Conservation (phyloP, 2,329 filamentous ascomycete genomes). For the Scedosporium dehoogii region DNA sequence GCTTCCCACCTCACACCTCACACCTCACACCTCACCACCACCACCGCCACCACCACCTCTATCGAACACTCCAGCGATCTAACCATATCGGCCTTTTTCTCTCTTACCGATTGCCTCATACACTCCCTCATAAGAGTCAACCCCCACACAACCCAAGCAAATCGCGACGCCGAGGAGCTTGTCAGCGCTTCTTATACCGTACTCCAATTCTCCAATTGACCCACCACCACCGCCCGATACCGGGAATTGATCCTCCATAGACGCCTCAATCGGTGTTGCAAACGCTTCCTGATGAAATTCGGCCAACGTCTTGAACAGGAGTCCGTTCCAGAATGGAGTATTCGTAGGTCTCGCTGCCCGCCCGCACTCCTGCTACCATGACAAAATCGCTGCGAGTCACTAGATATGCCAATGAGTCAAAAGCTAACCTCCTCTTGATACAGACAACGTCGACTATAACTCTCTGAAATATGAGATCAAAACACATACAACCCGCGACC, state of each 20-base stretch:
- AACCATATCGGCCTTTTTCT: too few relatives aligned
- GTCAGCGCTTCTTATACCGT: not conserved
- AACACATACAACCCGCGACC: constrained; percentile 61
- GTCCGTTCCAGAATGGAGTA: constrained; percentile 74
- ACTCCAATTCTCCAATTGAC: not conserved
- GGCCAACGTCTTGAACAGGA: constrained; percentile 62
- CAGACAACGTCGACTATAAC: constrained; percentile 84
- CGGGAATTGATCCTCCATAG: not conserved
- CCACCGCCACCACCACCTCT: too few relatives aligned
- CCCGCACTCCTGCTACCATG: not conserved
- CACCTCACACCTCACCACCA: too few relatives aligned
- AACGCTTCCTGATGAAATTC: constrained; percentile 56
- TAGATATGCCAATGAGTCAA: not conserved
- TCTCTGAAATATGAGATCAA: constrained; percentile 80
- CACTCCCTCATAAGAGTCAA: too few relatives aligned
- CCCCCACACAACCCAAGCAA: too few relatives aligned
- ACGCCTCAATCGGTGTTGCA: not conserved
- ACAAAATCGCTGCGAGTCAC: not conserved
- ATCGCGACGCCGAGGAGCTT: too few relatives aligned
- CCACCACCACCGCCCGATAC: not conserved
- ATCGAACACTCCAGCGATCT: too few relatives aligned
- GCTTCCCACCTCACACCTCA: too few relatives aligned
- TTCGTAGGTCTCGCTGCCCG: constrained; percentile 41
- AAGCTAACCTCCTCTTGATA: not conserved
- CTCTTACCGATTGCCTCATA: too few relatives aligned